Evolutionary conservation across 1,284 basidiomycete species (phyloP), one percentile per base, ranked within the genome.

Genomic region (Ustilago sp.): DNA sequence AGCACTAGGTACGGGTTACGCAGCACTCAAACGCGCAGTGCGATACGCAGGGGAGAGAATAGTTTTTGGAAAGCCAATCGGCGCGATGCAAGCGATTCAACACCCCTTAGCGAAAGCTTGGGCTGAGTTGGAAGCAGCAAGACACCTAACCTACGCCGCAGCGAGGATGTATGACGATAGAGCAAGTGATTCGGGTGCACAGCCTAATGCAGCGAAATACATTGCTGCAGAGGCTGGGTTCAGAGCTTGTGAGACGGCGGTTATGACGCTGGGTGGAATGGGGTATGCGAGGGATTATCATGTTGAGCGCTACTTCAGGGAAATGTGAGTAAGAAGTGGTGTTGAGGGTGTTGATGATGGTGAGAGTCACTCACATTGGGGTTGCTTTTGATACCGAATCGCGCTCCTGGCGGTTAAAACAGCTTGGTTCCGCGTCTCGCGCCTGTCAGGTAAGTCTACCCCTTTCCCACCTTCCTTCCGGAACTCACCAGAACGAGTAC

Each of bases 1-100:
- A 77, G 86, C 87, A 17, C 70, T 88, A 15, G 87, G 87, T 1
- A 81, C 74, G 8, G 80, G 80, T 0, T 81, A 81, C 41, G 80
- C 77, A 2, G 80, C 77, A 28, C 54, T 81, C 8, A 64, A 68
- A 6, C 36, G 63, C 8, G 80, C 79, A 5, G 74, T 81, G 6
- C 38, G 66, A 19, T 86, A 86, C 41, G 84, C 85, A 1, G 68
- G 59, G 3, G 77, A 80, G 8, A 70, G 84, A 8, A 67, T 81
- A 9, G 85, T 86, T 19, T 86, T 86, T 41, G 83, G 81, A 4
- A 79, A 78, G 32, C 67, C 84, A 0, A 86, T 86, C 47, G 84
- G 85, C 17, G 69, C 78, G 55, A 84, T 83, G 65, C 85, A 86
- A 63, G 83, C 79, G 9, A 83, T 86, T 15, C 83, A 85, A 43